These are phyloP conservation scores for Bocquillonia castaneifolia DNA, from an alignment of 441 rosid genomes.

Conservation along the genomic window DNA sequence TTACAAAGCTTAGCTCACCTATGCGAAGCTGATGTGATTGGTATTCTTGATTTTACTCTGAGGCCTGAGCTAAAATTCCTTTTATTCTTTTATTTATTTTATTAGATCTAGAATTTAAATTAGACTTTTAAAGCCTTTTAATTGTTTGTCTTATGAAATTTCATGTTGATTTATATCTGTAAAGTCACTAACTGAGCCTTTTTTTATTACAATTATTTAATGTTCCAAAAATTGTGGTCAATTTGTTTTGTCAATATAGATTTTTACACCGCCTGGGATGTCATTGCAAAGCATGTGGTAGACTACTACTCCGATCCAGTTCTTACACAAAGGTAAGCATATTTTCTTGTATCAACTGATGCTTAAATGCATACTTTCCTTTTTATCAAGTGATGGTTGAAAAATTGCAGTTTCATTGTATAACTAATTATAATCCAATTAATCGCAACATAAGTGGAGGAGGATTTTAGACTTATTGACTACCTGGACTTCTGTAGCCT, in stretches of 20 bases:
- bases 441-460: background rate
- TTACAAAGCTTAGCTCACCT: slow-evolving; percentile 89
- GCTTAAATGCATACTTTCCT: slow-evolving; percentile 1
- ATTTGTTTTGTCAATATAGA: slow-evolving; percentile 40
- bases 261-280: slow-evolving; percentile 96
- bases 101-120: background rate
- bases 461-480: background rate
- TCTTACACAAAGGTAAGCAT: slow-evolving; percentile 66
- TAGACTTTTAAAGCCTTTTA: background rate
- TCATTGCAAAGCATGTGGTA: slow-evolving; percentile 54
- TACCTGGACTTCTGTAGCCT: background rate
- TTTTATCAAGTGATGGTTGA: too few relatives aligned
- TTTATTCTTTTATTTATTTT: slow-evolving; percentile 1
- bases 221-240: slow-evolving; percentile 15
- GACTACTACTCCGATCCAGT: slow-evolving; percentile 50
- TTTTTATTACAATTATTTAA: background rate
- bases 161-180: background rate
- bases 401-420: too few relatives aligned
- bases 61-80: slow-evolving; percentile 5
- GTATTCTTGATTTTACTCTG: slow-evolving; percentile 36
- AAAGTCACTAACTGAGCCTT: background rate
- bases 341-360: slow-evolving; percentile 14
- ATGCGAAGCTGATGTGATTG: slow-evolving; percentile 94
- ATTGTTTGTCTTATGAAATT: background rate
- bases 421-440: slow-evolving; percentile 4